These are phyloP conservation scores for Globisporangium cederbergense DNA, from an alignment of 352 stramenopile genomes.

Conservation along the genomic window DNA sequence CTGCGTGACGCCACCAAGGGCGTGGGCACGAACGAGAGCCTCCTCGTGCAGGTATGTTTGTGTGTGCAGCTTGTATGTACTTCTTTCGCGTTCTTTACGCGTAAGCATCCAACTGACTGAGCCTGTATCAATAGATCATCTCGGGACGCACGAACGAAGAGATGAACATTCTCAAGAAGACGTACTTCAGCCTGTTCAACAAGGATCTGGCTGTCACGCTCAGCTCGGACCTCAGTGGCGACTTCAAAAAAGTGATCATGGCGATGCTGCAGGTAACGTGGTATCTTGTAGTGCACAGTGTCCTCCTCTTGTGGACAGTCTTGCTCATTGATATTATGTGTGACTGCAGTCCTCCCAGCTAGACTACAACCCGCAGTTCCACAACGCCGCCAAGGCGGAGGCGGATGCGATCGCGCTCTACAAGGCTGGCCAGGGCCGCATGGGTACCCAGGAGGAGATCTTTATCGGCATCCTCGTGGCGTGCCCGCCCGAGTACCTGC, in stretches of 20 bases:
- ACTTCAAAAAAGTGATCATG: slow-evolving; percentile 69
- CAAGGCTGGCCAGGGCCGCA: slow-evolving; percentile 59
- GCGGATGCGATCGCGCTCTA: slow-evolving; percentile 59
- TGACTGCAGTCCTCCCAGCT: slow-evolving; percentile 7
- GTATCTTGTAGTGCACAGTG: slow-evolving; percentile 16
- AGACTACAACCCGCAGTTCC: slow-evolving; percentile 43
- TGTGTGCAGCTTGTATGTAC: slow-evolving; percentile 23
- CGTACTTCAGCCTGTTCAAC: slow-evolving; percentile 74
- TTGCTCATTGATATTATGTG: background rate
- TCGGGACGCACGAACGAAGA: slow-evolving; percentile 74
- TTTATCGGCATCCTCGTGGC: slow-evolving; percentile 66
- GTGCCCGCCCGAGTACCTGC: slow-evolving; percentile 53
- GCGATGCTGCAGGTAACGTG: slow-evolving; percentile 45
- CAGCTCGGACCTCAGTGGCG: slow-evolving; percentile 59
- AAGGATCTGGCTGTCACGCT: slow-evolving; percentile 55
- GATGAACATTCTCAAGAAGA: slow-evolving; percentile 66
- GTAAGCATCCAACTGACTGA: background rate
- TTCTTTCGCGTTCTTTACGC: background rate
- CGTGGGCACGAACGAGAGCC: slow-evolving; percentile 65
- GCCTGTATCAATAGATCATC: slow-evolving; percentile 11
- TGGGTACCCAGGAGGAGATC: slow-evolving; percentile 70
- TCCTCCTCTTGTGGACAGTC: background rate
- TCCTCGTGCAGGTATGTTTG: slow-evolving; percentile 31
- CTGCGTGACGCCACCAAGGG: slow-evolving; percentile 55
- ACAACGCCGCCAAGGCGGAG: slow-evolving; percentile 47